Evolutionary conservation across 169 alveolate genomes (phyloP), one percentile per base, ranked within the genome.

Genomic region (Plasmodium gallinaceum): DNA sequence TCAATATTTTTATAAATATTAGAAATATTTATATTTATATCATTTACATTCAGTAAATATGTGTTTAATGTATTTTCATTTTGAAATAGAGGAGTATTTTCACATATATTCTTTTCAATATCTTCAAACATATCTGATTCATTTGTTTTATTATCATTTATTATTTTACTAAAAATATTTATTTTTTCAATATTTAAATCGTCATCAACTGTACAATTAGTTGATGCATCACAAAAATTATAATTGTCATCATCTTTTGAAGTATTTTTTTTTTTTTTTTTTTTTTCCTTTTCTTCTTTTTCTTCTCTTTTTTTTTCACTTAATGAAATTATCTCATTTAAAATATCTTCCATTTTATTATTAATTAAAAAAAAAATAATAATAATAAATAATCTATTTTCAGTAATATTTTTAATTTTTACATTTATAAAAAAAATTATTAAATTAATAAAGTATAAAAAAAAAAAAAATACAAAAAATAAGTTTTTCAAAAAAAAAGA

Each of bases 131-230:
- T 26, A 61, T 61, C 45, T 32, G 39, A 32, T 26, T 61, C 70
- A 52, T 39, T 24, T 12, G 42, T 10, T 72, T 68, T 76, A n/a
- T 69, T 48, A 37, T 76, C 48, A 20, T 48, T 46, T 10, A 76
- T 76, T 76, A 76, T 76, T 52, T 54, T 64, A 10, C 73, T 76
- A 68, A 76, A 76, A 16, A 76, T 42, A 16, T 54, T 24, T 9
- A 65, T 75, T 57, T 76, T 76, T 52, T 76, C 78, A 16, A n/a
- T 69, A 22, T 43, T 39, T 42, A 76, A 62, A 42, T 61, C 88
- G 46, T 75, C 89, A 9, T 76, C 89, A 46, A 64, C 57, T 52
- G 89, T 43, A 42, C 89, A 76, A 18, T 62, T 58, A 0, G 89
- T 76, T 22, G 89, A 76, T 0, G 89, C 72, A 69, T 76, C 89